Evolutionary conservation across 495 filamentous ascomycete genomes (phyloP), one percentile per base, ranked within the genome.

Genomic region (Pseudoneurospora amorphoporcata): DNA sequence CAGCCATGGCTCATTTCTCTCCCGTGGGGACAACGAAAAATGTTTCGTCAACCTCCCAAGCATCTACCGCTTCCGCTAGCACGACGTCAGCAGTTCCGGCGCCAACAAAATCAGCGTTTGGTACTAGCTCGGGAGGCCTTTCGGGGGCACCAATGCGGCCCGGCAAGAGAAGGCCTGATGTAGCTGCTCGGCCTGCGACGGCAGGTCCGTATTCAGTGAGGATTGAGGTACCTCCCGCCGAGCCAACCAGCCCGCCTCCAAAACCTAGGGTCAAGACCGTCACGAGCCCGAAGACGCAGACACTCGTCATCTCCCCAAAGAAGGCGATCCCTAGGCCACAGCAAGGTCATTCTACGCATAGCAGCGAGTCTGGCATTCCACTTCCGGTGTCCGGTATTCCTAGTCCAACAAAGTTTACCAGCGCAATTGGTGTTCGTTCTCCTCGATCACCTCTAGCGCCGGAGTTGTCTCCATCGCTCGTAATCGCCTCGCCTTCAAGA

Each of bases 1-100:
- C 93, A 39, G 92, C 92, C 69, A 92, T 91, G 86, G 84, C 90
- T 23, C 83, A 84, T 53, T 86, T 91, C 65, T 87, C 90, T 14
- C 88, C 90, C 32, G 83, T 82, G 69, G 82, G 86, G 70, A 85
- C 82, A 4, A 86, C 83, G 16, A 84, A 86, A 35, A 81, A 73
- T 71, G 76, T 78, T 19, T 82, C 81, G 7, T 84, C 82, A 65
- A 74, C 82, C 17, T 77, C 87, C 58, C 76, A 83, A 47, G 79
- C 82, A 23, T 80, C 86, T 8, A 75, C 81, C 39, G 75, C 80
- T 41, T 71, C 81, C 10, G 53, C 73, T n/a, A 35, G 73, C n/a
- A 61, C 76, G 39, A 76, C 81, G 7, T 73, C 82, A 4, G 76
- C 80, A 12, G 77, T 83, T 71, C 79, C 85, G 73, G 75, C 83